A percentile compares a stretch with the other conserved stretches of the same genome.
These are phyloP conservation scores for Mallotus repandus DNA, from an alignment of 441 rosid genomes.

Conservation along the genomic window DNA sequence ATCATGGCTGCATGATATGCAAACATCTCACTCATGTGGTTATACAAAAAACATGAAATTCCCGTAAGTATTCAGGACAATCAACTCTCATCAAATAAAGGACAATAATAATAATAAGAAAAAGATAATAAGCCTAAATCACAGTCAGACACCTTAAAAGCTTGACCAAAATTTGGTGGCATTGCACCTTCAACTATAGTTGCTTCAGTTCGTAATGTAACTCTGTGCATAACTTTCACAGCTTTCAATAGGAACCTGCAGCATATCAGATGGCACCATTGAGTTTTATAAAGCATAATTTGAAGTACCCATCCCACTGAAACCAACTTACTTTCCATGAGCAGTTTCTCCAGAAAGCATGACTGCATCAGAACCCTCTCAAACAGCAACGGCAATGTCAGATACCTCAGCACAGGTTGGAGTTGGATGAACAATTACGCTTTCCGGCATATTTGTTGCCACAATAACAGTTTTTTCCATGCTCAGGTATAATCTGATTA, in stretches of 20 bases:
- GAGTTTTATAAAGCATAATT: not conserved
- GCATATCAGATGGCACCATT: slow-evolving; percentile 21
- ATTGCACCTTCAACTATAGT: slow-evolving; percentile 70
- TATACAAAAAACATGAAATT: slow-evolving; percentile 46
- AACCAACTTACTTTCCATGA: slow-evolving; percentile 77
- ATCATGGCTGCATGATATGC: slow-evolving; percentile 99
- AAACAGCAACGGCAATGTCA: slow-evolving; percentile 94
- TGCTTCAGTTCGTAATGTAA: slow-evolving; percentile 86
- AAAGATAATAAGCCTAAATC: not conserved
- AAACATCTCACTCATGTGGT: slow-evolving; percentile 98
- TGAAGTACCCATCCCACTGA: not conserved
- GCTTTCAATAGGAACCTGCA: slow-evolving; percentile 93
- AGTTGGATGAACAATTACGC: slow-evolving; percentile 98
- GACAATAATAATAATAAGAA: not conserved
- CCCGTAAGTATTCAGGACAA: slow-evolving; percentile 20
- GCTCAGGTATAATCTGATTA: slow-evolving; percentile 87
- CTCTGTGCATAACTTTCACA: slow-evolving; percentile 96
- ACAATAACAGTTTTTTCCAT: slow-evolving; percentile 98
- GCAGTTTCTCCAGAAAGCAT: slow-evolving; percentile 99
- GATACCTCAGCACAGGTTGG: slow-evolving; percentile 98
- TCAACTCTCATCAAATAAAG: slow-evolving; percentile 1
- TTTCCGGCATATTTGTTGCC: slow-evolving; percentile 97
- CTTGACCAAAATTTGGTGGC: slow-evolving; percentile 93
- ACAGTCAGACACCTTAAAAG: slow-evolving; percentile 62
- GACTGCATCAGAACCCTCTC: slow-evolving; percentile 97